phyloP scores from a whole-genome alignment of 176 grass and related monocot genomes.

The Cenchrus americanus region DNA sequence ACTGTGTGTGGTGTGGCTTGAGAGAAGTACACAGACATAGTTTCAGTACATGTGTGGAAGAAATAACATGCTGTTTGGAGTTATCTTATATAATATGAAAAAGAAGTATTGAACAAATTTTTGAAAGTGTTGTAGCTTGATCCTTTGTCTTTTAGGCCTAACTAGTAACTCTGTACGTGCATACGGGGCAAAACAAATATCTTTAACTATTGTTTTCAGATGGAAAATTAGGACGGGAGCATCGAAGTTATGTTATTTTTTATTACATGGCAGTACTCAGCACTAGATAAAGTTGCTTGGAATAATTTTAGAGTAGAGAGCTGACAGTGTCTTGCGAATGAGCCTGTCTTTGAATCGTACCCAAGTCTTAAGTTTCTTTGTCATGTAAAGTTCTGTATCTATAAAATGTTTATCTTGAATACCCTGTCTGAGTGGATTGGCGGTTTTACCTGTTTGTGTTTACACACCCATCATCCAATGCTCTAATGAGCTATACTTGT shows the following conservation, averaged over 20 bases:
- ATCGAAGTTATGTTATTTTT: not conserved
- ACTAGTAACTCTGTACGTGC: not conserved
- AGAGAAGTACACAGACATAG: not conserved
- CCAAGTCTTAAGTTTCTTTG: not conserved
- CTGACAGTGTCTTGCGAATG: not conserved
- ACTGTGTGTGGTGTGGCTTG: not conserved
- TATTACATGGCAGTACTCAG: not conserved
- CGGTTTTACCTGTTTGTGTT: not conserved
- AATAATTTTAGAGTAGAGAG: not conserved
- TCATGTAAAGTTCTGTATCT: not conserved
- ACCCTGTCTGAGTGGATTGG: not conserved
- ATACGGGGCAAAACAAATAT: not conserved
- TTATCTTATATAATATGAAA: not conserved
- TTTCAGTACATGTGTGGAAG: not conserved
- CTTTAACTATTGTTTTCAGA: not conserved
- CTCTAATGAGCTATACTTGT: constrained; percentile 20
- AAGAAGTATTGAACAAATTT: not conserved
- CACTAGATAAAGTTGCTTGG: not conserved
- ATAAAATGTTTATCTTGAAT: not conserved
- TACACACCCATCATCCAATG: not conserved
- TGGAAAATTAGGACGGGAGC: not conserved
- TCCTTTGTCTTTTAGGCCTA: constrained; percentile 4
- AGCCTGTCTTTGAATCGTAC: not conserved
- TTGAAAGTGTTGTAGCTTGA: not conserved
- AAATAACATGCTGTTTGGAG: not conserved